A percentile compares a stretch with the other conserved stretches of the same genome.
Conservation (phyloP, 257 asterid species). For the Oldenlandia corymbosa region DNA sequence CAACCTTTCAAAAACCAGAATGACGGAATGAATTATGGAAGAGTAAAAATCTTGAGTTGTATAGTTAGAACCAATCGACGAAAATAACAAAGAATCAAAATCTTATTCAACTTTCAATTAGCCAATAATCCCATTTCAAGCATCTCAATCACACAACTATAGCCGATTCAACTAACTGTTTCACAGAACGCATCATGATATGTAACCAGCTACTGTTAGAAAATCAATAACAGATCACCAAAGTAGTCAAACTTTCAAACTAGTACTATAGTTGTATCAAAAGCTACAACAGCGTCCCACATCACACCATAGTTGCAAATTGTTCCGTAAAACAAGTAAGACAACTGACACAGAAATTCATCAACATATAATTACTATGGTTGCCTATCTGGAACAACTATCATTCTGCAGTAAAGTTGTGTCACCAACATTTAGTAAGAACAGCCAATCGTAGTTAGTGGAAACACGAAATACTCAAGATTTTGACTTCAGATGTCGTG, state of each 20-base stretch:
- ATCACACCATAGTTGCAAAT: background rate
- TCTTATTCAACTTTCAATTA: background rate
- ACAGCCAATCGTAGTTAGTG: too few species aligned
- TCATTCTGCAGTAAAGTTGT: too few species aligned
- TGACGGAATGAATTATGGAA: background rate
- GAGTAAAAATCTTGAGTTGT: background rate
- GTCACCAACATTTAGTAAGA: too few species aligned
- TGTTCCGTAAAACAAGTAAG: background rate
- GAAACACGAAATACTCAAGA: background rate
- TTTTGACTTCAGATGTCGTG: background rate
- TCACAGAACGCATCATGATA: background rate
- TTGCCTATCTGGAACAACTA: too few species aligned
- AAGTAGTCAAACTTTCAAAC: background rate
- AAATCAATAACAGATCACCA: background rate
- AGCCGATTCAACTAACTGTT: background rate
- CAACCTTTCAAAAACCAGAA: constrained; percentile 49
- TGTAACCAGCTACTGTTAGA: background rate
- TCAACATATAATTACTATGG: too few species aligned
- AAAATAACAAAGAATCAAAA: background rate
- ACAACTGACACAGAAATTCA: background rate
- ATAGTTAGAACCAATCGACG: background rate
- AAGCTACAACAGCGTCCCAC: background rate
- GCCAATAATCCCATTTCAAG: background rate
- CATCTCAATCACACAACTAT: too few species aligned
- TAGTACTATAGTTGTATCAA: background rate